Percentiles rank a stretch among this genome's conserved stretches.
phyloP scores from a whole-genome alignment of 2,329 filamentous ascomycete species.

The Trichoderma harzianum region DNA sequence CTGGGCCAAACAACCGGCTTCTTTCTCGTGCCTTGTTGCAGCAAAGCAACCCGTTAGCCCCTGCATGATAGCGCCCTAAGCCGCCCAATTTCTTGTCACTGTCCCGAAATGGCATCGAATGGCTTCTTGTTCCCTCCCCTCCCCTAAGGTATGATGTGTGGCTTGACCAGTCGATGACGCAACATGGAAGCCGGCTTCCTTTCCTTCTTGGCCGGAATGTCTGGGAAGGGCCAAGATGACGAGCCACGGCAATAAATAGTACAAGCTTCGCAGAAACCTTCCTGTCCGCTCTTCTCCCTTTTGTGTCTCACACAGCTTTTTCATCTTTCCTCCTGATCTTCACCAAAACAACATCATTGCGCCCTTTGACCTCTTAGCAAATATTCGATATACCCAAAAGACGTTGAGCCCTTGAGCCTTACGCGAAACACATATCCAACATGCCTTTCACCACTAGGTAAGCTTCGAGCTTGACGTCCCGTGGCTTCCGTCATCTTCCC shows the following conservation, averaged over 20 bases:
- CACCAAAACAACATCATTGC: neutral
- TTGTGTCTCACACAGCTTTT: neutral
- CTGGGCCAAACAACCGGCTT: neutral
- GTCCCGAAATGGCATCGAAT: neutral
- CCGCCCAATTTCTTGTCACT: neutral
- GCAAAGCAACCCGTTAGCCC: neutral
- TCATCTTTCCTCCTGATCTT: neutral
- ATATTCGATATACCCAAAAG: neutral
- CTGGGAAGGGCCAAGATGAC: conserved; percentile 13
- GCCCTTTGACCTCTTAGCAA: neutral
- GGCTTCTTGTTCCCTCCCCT: neutral
- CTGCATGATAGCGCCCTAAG: neutral
- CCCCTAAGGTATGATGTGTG: neutral
- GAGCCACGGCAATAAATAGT: conserved; percentile 17
- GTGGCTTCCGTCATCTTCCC: conserved; percentile 18
- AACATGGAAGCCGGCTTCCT: conserved; percentile 20
- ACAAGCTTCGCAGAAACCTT: conserved; percentile 12
- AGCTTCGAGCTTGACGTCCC: conserved; percentile 23
- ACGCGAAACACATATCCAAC: conserved; percentile 29
- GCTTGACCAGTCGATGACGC: conserved; percentile 34
- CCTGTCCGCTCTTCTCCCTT: neutral
- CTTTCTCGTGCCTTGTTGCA: neutral
- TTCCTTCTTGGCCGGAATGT: conserved; percentile 15
- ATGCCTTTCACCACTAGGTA: conserved; percentile 61
- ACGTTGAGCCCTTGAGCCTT: neutral